Percentiles rank a stretch among this genome's conserved stretches.
These are phyloP conservation scores for Amoebophrya sp. DNA, from an alignment of 169 alveolate genomes.

Conservation along the genomic window DNA sequence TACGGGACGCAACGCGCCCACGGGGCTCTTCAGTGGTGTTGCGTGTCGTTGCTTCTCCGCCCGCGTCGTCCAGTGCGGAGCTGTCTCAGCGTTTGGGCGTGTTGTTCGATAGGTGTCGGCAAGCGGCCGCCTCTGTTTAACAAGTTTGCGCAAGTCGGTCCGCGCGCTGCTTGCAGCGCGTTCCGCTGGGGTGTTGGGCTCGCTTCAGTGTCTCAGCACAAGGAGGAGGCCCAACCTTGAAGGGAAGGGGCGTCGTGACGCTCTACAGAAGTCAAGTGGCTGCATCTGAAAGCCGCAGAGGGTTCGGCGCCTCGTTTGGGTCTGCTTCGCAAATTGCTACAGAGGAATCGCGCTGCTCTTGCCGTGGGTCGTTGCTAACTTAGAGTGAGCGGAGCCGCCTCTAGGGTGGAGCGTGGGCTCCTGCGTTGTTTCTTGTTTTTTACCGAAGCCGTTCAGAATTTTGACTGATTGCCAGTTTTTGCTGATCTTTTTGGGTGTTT, in stretches of 20 bases:
- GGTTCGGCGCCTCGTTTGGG: not conserved
- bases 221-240: not conserved
- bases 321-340: not conserved
- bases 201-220: not conserved
- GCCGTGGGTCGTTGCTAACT: not conserved
- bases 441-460: too few relatives aligned
- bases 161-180: not conserved
- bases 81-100: not conserved
- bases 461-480: too few relatives aligned
- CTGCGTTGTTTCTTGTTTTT: too few relatives aligned
- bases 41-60: not conserved
- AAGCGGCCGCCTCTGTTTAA: not conserved
- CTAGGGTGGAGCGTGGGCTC: not conserved
- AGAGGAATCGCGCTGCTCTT: not conserved
- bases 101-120: not conserved
- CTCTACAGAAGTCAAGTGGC: not conserved
- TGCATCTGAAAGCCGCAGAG: not conserved
- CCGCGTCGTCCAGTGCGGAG: not conserved
- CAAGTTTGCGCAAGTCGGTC: not conserved
- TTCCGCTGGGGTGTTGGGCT: not conserved
- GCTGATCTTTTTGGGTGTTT: too few relatives aligned
- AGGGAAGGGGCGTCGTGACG: not conserved
- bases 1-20: not conserved
- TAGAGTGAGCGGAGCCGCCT: too few relatives aligned
- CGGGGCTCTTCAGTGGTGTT: not conserved